Base-by-base conservation (phyloP, 768 basidiomycete species). In the Mycena maculata region DNA sequence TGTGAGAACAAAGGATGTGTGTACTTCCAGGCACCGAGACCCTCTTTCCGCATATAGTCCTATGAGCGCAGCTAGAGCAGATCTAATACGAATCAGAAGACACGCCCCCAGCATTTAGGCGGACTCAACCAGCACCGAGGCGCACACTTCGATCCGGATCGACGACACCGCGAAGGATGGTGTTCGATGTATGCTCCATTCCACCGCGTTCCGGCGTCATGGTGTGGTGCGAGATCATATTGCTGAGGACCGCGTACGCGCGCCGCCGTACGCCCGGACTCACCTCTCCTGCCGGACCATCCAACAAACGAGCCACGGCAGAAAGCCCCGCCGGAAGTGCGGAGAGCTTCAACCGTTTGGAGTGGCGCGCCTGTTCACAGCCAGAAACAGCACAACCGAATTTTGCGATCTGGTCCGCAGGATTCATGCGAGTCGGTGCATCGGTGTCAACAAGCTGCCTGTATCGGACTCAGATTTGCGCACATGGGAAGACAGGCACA, bases 51-150 rank as follows among this genome's bases (percentile, higher is more conserved):
- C 79, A 52, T 84, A 83, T n/a, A 82, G 66, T 28, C 81, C 80
- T 42, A 88, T 72, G 8, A 90, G 73, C 16, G 84, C 83, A 13
- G 79, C 81, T 12, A 91, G 72, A 6, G 85, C 82, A 69, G 84
- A 84, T 6, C 88, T 89, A 68, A 39, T 28, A 31, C 20, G 3
- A 8, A 55, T 38, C 50, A 63, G 33, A 38, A 59, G n/a, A n/a
- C 5, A 38, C 31, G 42, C 30, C 23, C 49, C 18, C 25, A 36
- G 50, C n/a, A n/a, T n/a, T 45, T 12, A 31, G 12, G n/a, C 69
- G 30, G 18, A 27, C 87, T 70, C 76, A 93, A 92, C 92, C 93
- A 56, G 92, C 90, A 67, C 83, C 80, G 18, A 94, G 74, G 39
- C 92, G 85, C 23, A 89, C 86, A 44, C 82, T 83, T 60, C 92